Evolutionary conservation across 306 rosid genomes (phyloP).

Genomic region (Prosopis cineraria): DNA sequence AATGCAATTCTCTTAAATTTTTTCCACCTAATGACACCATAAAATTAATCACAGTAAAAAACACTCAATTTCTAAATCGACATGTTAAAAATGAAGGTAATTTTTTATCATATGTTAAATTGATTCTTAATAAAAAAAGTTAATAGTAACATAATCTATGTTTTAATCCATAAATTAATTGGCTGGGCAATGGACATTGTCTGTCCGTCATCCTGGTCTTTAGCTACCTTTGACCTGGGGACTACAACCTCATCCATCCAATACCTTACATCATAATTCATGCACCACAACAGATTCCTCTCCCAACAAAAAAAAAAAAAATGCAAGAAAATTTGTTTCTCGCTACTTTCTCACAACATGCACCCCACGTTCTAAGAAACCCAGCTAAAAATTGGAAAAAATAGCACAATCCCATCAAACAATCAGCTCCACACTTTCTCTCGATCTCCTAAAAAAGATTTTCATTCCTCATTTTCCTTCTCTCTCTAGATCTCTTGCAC

Average conservation of each 20-base stretch:
- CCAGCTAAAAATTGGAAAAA: constrained; percentile 38
- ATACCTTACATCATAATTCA: constrained; percentile 16
- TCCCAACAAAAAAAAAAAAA: constrained; percentile 10
- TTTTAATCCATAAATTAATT: neutral
- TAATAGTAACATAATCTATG: neutral
- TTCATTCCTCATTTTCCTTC: constrained; percentile 11
- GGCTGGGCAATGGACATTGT: neutral
- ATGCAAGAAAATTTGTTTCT: constrained; percentile 25
- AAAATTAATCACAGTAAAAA: neutral
- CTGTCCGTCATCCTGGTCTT: constrained; percentile 43
- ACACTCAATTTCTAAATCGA: too few species aligned
- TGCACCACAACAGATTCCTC: constrained; percentile 9
- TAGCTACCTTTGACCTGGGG: constrained; percentile 60
- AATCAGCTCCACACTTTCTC: constrained; percentile 51
- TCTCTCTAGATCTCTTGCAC: neutral
- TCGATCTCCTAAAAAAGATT: constrained; percentile 4
- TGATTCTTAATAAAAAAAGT: neutral
- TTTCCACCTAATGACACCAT: too few species aligned
- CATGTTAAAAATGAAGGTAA: too few species aligned
- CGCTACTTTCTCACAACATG: constrained; percentile 52
- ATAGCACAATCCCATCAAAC: constrained; percentile 35
- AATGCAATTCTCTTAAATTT: too few species aligned
- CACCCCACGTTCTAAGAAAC: constrained; percentile 75
- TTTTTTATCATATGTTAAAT: too few species aligned
- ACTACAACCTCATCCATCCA: constrained; percentile 61